A percentile compares a stretch with the other conserved stretches of the same genome.
phyloP scores from a whole-genome alignment of 345 rosid genomes.

The Salix dunnii region DNA sequence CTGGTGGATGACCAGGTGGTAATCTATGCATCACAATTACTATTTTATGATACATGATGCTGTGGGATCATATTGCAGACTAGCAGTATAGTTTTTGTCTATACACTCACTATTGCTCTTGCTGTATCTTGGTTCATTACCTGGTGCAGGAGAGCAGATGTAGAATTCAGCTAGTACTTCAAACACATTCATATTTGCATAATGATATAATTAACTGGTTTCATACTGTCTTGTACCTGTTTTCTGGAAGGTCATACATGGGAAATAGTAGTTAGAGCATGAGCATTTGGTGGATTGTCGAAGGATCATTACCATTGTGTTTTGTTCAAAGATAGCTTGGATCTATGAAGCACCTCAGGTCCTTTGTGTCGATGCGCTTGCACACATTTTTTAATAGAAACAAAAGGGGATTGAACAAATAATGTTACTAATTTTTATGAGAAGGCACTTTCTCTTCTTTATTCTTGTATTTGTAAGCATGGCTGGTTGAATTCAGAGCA shows the following conservation, averaged over 20 bases:
- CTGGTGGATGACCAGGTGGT: neutral
- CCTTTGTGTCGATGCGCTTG: neutral
- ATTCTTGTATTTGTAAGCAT: neutral
- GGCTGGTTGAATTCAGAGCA: slow-evolving; percentile 2
- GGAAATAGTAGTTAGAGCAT: neutral
- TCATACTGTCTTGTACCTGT: neutral
- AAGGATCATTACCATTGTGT: neutral
- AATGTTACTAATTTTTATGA: neutral
- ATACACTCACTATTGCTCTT: neutral
- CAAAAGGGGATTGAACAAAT: neutral
- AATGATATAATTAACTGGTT: neutral
- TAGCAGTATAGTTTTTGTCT: neutral
- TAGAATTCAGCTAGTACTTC: neutral
- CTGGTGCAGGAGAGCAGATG: neutral
- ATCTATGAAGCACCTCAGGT: neutral
- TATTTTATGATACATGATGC: neutral
- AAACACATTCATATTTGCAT: neutral
- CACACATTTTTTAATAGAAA: neutral
- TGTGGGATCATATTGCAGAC: neutral
- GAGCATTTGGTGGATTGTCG: neutral
- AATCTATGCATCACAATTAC: neutral
- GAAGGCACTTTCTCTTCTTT: neutral
- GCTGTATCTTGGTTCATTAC: neutral
- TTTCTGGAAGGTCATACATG: neutral
- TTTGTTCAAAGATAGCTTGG: neutral